Evolutionary conservation across 106 monocot genomes (phyloP), one percentile per base, ranked within the genome.

Genomic region (Allium fistulosum): DNA sequence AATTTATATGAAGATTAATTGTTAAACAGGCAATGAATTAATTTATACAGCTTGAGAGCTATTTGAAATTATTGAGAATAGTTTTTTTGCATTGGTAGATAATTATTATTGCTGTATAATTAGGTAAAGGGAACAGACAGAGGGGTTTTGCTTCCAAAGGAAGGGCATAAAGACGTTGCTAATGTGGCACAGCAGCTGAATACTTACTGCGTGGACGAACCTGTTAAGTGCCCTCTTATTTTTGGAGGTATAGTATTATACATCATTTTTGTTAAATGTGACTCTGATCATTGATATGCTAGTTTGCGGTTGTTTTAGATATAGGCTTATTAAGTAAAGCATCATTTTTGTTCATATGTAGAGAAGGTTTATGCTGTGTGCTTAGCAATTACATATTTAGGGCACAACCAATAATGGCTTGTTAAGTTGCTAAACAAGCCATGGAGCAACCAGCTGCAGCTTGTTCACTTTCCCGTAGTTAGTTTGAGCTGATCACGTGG

Each of bases 61-160:
- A 37, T 37, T 37, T 37, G 37, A 37, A 37, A 37, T 37, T 37
- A 2, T 1, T 1, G 5, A 37, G 37, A 5, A 37, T 5, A 37
- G 1, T 37, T 37, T 37, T 22, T 37, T 37, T 1, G 37, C 37
- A 37, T 37, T 1, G 2, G 37, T 37, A 37, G 37, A 37, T 16
- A 28, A 59, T 18, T 26, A 48, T 5, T 18, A 16, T 7, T 55
- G n/a, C 11, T 11, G 4, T 11, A 55, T 55, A 4, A 55, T 63
- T 13, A 96, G 96, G 96, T 96, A 28, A 82, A 72, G 51, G 96
- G 85, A 76, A 88, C 88, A 11, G 96, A 96, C 72, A 68, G 96
- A 72, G 96, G 96, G 65, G 91, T 92, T 57, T 48, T 62, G 66
- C 82, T 96, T 15, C 64, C 82, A 8, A 78, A 77, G 70, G 82